Base-by-base conservation (phyloP, 169 alveolate species). In the Plasmodium knowlesi region DNA sequence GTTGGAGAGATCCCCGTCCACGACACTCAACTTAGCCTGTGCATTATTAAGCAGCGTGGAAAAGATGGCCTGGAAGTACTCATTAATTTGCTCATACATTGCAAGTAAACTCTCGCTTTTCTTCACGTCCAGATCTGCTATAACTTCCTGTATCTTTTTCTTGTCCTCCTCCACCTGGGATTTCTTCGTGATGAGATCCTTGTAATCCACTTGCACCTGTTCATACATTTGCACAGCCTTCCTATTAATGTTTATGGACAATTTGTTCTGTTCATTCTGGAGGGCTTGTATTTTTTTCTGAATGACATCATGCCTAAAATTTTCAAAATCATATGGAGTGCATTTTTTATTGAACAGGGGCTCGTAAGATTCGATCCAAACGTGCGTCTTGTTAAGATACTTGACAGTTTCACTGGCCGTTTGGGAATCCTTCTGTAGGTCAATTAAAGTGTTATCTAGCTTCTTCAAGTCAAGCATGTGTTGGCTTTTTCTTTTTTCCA, bases 151-250 rank as follows among this genome's bases (percentile, higher is more conserved):
- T 46, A 99, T 97, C 93, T 98, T 98, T 72, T 92, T 92, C 90
- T 98, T 98, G 94, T 99, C 99, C 37, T 97, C 96, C 30, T 95
- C 96, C 16, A 98, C 98, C 71, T 97, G 98, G 70, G 96, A 97
- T 84, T 98, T 97, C 94, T 98, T 98, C 28, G 95, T 96, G 37
- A 98, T 84, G 83, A 99, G 96, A 83, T 97, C 98, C 30, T 93
- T 90, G 84, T 97, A 98, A 80, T 98, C 98, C 34, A 97, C 96
- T 81, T 98, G 99, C 25, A 98, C 98, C 91, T 98, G 97, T 61
- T 98, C 99, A 57, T 98, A 97, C 97, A 98, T 96, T 76, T 97
- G 98, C 67, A 97, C 98, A 9, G 99, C 99, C 90, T 98, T 98
- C 92, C 98, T 97, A 93, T 99, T 99, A 32, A 99, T 98, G 83